Conservation (phyloP, 352 stramenopile species). For the Phytophthora pinifolia region DNA sequence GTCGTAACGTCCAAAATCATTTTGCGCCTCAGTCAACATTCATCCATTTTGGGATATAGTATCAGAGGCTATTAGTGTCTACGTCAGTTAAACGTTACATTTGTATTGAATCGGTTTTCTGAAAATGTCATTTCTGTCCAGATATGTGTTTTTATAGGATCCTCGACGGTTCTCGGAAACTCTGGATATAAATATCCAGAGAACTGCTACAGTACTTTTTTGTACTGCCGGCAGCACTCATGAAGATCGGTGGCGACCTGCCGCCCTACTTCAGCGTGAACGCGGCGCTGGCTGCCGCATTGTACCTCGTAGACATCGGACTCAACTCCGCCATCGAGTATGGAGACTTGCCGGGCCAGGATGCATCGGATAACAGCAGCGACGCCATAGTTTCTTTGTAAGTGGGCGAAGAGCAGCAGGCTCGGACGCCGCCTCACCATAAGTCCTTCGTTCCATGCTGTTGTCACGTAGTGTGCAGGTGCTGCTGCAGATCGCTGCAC, state of each 20-base stretch:
- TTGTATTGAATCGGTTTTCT: too few species aligned
- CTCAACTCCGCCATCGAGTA: constrained; percentile 70
- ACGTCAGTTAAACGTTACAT: too few species aligned
- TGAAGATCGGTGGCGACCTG: constrained; percentile 15
- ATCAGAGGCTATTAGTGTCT: too few species aligned
- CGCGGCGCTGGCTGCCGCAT: constrained; percentile 35
- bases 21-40: too few species aligned
- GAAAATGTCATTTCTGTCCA: too few species aligned
- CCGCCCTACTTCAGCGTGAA: constrained; percentile 44
- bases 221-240: too few species aligned
- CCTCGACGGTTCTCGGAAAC: too few species aligned
- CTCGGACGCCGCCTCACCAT: too few species aligned
- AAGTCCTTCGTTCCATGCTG: background rate
- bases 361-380: constrained; percentile 28
- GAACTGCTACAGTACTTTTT: too few species aligned
- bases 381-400: constrained; percentile 61
- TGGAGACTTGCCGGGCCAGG: constrained; percentile 42
- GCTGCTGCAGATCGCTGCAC: constrained; percentile 57
- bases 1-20: constrained; percentile 2
- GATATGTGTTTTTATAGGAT: too few species aligned
- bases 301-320: constrained; percentile 58
- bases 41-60: too few species aligned
- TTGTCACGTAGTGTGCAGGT: constrained; percentile 47
- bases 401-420: background rate
- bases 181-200: too few species aligned